A percentile compares a stretch with the other conserved stretches of the same genome.
Conservation (phyloP, 1,139 yeast species). For the Yarrowia galli region DNA sequence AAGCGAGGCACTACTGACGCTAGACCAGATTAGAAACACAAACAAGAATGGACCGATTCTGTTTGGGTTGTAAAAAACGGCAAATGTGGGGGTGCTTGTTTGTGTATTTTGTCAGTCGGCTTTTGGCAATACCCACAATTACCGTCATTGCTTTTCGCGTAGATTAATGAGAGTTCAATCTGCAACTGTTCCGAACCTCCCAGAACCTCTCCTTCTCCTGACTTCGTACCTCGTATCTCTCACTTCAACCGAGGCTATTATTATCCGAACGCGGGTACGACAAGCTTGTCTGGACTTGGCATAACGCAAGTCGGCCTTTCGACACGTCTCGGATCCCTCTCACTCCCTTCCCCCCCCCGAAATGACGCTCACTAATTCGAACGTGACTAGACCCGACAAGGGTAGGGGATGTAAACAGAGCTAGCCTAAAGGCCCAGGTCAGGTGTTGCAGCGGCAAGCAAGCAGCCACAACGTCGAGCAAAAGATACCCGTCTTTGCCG, state of each 20-base stretch:
- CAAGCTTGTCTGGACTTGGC: background rate
- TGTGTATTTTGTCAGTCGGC: background rate
- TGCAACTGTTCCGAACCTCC: background rate
- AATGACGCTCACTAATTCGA: conserved; percentile 18
- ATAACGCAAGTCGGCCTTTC: background rate
- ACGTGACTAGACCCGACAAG: conserved; percentile 27
- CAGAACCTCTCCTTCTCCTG: background rate
- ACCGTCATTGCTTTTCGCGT: background rate
- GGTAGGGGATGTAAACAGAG: conserved; percentile 34
- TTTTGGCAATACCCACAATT: background rate
- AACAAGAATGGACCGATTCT: conserved; percentile 2
- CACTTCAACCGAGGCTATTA: background rate
- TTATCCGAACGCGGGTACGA: background rate
- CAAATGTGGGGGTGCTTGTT: background rate
- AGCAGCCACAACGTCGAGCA: background rate
- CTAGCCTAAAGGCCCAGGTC: conserved; percentile 29
- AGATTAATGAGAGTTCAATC: background rate
- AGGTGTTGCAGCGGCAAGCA: background rate
- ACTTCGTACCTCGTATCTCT: background rate
- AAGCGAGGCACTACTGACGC: conserved; percentile 19
- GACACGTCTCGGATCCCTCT: conserved; percentile 1
- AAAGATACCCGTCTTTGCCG: background rate
- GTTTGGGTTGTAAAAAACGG: background rate
- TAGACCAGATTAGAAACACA: background rate
- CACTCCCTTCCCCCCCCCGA: background rate